A percentile compares a stretch with the other conserved stretches of the same genome.
Evolutionary conservation across 2,329 filamentous ascomycete species (phyloP).

Genomic region (Phaeomoniella chlamydospora): DNA sequence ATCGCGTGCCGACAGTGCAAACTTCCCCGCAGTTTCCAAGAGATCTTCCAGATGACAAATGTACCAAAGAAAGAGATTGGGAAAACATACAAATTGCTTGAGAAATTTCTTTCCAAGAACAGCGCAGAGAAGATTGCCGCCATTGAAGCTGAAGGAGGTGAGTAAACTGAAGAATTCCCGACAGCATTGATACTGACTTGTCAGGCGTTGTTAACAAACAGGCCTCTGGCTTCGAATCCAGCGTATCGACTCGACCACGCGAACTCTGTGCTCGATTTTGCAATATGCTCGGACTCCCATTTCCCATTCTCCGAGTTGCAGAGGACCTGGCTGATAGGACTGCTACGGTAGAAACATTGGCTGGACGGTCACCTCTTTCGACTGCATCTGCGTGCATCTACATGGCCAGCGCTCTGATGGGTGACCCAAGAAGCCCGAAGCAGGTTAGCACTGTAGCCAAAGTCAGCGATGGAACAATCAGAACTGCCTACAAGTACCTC

Average conservation of each 20-base stretch:
- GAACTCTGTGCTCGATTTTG: constrained; percentile 85
- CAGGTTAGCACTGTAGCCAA: constrained; percentile 74
- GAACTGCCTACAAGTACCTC: constrained; percentile 83
- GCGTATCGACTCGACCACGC: constrained; percentile 62
- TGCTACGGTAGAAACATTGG: constrained; percentile 62
- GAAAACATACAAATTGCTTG: constrained; percentile 82
- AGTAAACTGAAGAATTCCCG: too few species aligned
- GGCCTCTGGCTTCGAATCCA: constrained; percentile 50
- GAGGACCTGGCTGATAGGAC: constrained; percentile 66
- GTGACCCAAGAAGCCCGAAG: constrained; percentile 63
- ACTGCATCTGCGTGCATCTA: constrained; percentile 94
- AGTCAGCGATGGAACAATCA: constrained; percentile 93
- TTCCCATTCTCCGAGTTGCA: constrained; percentile 65
- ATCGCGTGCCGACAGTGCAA: constrained; percentile 86
- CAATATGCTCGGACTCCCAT: constrained; percentile 62
- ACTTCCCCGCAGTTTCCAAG: constrained; percentile 78
- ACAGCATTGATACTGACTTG: constrained; percentile 3
- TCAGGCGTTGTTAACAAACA: constrained; percentile 29
- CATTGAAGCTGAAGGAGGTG: constrained; percentile 39
- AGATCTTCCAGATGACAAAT: constrained; percentile 85
- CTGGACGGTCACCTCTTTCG: constrained; percentile 84
- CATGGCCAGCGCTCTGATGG: constrained; percentile 81
- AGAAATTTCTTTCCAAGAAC: constrained; percentile 59
- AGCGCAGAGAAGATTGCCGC: constrained; percentile 42
- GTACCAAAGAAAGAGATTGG: constrained; percentile 97